These are phyloP conservation scores for Nakazawaea peltata DNA, from an alignment of 805 yeast genomes.

Conservation along the genomic window DNA sequence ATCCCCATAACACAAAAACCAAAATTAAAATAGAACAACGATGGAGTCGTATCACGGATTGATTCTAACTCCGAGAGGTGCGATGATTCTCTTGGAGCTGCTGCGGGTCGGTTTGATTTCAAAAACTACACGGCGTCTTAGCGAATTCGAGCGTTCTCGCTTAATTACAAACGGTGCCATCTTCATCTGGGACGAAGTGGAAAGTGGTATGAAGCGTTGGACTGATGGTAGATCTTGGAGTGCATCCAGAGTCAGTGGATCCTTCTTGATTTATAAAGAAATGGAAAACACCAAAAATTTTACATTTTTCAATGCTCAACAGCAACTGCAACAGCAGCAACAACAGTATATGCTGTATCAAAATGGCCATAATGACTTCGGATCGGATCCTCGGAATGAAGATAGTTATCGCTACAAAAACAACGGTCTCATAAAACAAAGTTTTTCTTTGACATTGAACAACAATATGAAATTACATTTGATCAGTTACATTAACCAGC, in stretches of 20 bases:
- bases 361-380: constrained; percentile 6
- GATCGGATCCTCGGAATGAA: neutral
- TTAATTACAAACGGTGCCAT: constrained; percentile 51
- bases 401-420: constrained; percentile 33
- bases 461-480: constrained; percentile 50
- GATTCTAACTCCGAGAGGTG: constrained; percentile 51
- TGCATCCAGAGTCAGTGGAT: constrained; percentile 61
- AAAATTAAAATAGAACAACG: too few relatives aligned
- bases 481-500: constrained; percentile 39
- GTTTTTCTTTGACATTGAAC: constrained; percentile 47
- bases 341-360: too few relatives aligned
- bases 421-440: constrained; percentile 57
- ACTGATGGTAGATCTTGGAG: constrained; percentile 73
- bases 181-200: constrained; percentile 66
- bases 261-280: constrained; percentile 56
- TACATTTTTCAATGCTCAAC: constrained; percentile 1
- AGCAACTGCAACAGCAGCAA: too few relatives aligned
- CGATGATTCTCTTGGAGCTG: constrained; percentile 59
- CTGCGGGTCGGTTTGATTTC: constrained; percentile 49
- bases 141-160: constrained; percentile 41
- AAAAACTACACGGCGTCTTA: constrained; percentile 48
- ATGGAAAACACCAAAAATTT: constrained; percentile 30
- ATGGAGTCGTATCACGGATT: constrained; percentile 60
- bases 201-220: constrained; percentile 70
- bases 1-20: too few relatives aligned